Percentiles rank a stretch among this genome's conserved stretches.
These are phyloP conservation scores for Talaromyces trachyspermus DNA, from an alignment of 495 filamentous ascomycete species.

Conservation along the genomic window DNA sequence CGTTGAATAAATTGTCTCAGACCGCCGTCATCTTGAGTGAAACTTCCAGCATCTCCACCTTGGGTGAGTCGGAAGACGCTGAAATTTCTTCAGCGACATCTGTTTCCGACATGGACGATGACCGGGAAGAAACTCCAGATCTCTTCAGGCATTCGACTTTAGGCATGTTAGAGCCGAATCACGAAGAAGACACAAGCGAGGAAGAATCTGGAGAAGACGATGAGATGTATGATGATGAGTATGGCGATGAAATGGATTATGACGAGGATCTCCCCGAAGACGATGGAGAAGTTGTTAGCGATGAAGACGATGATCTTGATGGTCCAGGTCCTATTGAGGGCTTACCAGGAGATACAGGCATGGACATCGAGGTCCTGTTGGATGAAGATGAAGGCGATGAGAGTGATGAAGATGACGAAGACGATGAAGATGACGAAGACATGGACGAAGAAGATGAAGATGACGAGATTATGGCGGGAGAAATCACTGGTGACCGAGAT, in stretches of 20 bases:
- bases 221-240: conserved; percentile 80
- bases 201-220: conserved; percentile 64
- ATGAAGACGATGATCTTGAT: conserved; percentile 77
- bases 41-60: conserved; percentile 59
- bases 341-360: conserved; percentile 64
- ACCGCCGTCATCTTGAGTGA: conserved; percentile 82
- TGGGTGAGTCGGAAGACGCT: conserved; percentile 69
- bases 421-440: conserved; percentile 54
- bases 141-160: conserved; percentile 93
- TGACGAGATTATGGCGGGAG: conserved; percentile 43
- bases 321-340: conserved; percentile 83
- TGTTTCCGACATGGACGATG: conserved; percentile 76
- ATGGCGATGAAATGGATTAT: conserved; percentile 85
- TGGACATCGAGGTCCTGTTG: conserved; percentile 80
- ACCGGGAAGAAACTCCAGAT: conserved; percentile 94
- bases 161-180: conserved; percentile 83
- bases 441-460: conserved; percentile 53
- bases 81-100: conserved; percentile 88
- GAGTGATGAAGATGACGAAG: conserved; percentile 58
- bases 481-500: conserved; percentile 56
- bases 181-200: conserved; percentile 64
- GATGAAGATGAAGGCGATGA: conserved; percentile 63
- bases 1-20: conserved; percentile 76
- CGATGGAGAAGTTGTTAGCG: conserved; percentile 81
- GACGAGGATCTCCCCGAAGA: conserved; percentile 67